Base-by-base conservation (phyloP, 345 rosid genomes). In the Citrus sp. region DNA sequence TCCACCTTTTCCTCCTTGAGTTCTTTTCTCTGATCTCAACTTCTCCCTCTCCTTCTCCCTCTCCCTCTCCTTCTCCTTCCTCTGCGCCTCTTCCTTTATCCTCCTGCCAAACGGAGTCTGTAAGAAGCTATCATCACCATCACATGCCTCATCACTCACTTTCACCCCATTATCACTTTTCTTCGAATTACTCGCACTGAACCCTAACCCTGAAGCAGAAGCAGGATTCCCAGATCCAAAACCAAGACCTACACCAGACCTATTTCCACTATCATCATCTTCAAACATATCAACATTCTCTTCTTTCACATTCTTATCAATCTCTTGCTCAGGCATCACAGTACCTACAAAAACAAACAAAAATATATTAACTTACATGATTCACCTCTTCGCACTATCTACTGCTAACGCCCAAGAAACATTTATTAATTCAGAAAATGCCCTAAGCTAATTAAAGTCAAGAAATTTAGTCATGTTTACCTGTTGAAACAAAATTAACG, bases 401-500 rank as follows among this genome's bases (percentile, higher is more conserved):
- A 6, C n/a, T 63, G 22, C n/a, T 6, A 24, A 25, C 7, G 19
- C 9, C n/a, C 22, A 30, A 2, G 5, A 63, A 16, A 30, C n/a
- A 63, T 46, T 46, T 3, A 46, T 46, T 1, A 46, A 46, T 46
- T 1, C 51, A 46, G 18, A 4, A 12, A 46, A 34, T 5, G 3
- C 6, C 38, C 67, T 30, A 63, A 14, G 10, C 2, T 28, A 63
- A 30, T 63, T 16, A 18, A 30, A 63, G 22, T 67, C 24, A 7
- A 37, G 4, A 46, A 49, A 49, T 16, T 35, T 22, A 40, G 14
- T 73, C 13, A 42, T 1, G 18, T 24, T 54, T 25, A 74, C 78
- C 96, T 69, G 92, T 84, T 34, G 96, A 92, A 62, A 95, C 88
- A 54, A 95, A 92, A 81, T 80, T 90, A 40, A 95, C 92, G 19